Conservation (phyloP, 2,329 filamentous ascomycete species). For the Metarhizium robertsii region DNA sequence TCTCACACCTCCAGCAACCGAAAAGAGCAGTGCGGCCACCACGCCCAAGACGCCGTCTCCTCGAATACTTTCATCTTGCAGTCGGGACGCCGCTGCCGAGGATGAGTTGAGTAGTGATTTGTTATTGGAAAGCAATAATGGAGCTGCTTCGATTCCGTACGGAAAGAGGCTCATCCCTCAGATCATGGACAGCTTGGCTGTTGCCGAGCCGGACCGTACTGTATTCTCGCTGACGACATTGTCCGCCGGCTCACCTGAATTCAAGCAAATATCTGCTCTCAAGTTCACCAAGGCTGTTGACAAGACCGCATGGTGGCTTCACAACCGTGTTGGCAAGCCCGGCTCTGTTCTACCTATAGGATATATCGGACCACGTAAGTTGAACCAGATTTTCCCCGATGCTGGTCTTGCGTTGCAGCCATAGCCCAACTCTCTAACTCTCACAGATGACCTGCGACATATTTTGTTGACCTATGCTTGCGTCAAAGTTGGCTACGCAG, state of each 20-base stretch:
- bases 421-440: neutral
- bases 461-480: conserved; percentile 20
- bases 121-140: neutral
- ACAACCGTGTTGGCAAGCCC: conserved; percentile 10
- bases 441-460: conserved; percentile 20
- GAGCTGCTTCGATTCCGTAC: conserved; percentile 1
- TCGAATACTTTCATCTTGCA: neutral
- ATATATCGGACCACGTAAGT: conserved; percentile 25
- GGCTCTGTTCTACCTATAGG: conserved; percentile 14
- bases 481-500: conserved; percentile 7
- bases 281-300: conserved; percentile 17
- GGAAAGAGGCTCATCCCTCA: conserved; percentile 18
- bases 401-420: neutral
- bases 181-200: conserved; percentile 18
- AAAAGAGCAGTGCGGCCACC: neutral
- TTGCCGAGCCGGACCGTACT: conserved; percentile 14
- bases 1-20: neutral
- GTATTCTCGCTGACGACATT: conserved; percentile 15
- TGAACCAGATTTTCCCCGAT: neutral
- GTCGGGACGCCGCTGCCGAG: neutral
- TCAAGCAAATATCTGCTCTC: conserved; percentile 15
- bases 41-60: neutral
- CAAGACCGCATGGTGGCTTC: conserved; percentile 22
- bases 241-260: conserved; percentile 8
- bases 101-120: neutral